Percentiles rank a stretch among this genome's conserved stretches.
Evolutionary conservation across 208 protist species (phyloP).

Genomic region (Porcisia deanei): DNA sequence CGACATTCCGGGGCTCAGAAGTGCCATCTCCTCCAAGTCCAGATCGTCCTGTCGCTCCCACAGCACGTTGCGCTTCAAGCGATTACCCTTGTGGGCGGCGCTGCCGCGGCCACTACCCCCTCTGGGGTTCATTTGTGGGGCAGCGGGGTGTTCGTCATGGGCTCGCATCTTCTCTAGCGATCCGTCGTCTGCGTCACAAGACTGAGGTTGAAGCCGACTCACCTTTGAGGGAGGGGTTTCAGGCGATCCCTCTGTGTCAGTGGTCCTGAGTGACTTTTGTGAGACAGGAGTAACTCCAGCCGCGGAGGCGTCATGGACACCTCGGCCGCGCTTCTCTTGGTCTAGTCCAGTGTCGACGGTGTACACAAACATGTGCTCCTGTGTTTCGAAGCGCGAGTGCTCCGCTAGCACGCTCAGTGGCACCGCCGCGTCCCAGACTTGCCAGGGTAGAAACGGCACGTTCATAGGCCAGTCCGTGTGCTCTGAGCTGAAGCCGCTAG

Average conservation of each 20-base stretch:
- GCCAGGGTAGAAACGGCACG: slow-evolving; percentile 84
- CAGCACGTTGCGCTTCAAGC: slow-evolving; percentile 9
- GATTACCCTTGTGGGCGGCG: not conserved
- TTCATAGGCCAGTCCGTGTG: slow-evolving; percentile 80
- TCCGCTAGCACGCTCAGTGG: slow-evolving; percentile 52
- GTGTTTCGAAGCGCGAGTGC: slow-evolving; percentile 73
- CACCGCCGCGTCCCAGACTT: slow-evolving; percentile 86
- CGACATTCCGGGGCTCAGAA: not conserved
- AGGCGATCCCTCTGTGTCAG: not conserved
- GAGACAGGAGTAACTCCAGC: not conserved
- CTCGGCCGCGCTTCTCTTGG: slow-evolving; percentile 23
- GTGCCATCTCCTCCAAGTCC: slow-evolving; percentile 21
- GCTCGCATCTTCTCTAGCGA: not conserved
- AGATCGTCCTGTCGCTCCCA: slow-evolving; percentile 32
- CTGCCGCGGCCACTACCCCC: not conserved
- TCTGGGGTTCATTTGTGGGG: not conserved
- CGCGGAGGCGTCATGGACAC: not conserved
- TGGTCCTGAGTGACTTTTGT: too few relatives aligned
- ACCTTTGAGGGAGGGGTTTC: not conserved
- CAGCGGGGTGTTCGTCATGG: not conserved
- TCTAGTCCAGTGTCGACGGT: slow-evolving; percentile 36
- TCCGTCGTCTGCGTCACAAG: not conserved
- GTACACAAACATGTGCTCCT: slow-evolving; percentile 78
- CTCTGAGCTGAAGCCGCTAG: slow-evolving; percentile 35
- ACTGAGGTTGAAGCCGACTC: not conserved